phyloP scores from a whole-genome alignment of 2,329 filamentous ascomycete species.

The Arachnomyces sp. region DNA sequence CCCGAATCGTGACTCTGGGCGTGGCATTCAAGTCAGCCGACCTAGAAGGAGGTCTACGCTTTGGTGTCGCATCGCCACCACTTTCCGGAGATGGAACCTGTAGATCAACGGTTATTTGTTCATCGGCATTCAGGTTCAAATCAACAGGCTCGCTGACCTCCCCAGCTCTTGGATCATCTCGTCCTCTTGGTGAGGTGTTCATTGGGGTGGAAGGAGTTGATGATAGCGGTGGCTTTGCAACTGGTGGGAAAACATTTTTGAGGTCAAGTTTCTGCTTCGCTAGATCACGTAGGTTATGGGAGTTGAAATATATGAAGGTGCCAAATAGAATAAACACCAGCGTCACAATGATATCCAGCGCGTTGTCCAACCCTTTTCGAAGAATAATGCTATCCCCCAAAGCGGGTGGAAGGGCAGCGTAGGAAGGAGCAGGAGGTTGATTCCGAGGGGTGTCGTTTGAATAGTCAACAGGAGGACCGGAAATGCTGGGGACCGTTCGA shows the following conservation, averaged over 20 bases:
- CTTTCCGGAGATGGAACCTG: constrained; percentile 16
- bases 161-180: too few relatives aligned
- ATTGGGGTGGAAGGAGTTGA: constrained; percentile 33
- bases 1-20: constrained; percentile 33
- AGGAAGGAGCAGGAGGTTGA: constrained; percentile 26
- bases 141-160: too few relatives aligned
- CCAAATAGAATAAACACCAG: constrained; percentile 33
- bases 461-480: constrained; percentile 28
- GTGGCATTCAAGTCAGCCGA: constrained; percentile 18
- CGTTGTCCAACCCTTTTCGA: constrained; percentile 40
- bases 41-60: constrained; percentile 17
- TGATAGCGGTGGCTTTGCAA: neutral
- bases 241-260: constrained; percentile 36
- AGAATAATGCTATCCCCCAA: constrained; percentile 37
- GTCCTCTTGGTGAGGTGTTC: constrained; percentile 8
- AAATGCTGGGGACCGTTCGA: constrained; percentile 39
- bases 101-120: constrained; percentile 27
- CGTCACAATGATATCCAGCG: constrained; percentile 36
- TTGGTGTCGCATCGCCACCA: constrained; percentile 24
- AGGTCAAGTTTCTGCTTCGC: constrained; percentile 39
- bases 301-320: constrained; percentile 38
- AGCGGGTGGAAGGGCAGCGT: constrained; percentile 31
- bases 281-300: constrained; percentile 32
- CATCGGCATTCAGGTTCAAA: constrained; percentile 21
- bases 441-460: constrained; percentile 34